Evolutionary conservation across 441 rosid genomes (phyloP), one percentile per base, ranked within the genome.

Genomic region (Geranium incanum): DNA sequence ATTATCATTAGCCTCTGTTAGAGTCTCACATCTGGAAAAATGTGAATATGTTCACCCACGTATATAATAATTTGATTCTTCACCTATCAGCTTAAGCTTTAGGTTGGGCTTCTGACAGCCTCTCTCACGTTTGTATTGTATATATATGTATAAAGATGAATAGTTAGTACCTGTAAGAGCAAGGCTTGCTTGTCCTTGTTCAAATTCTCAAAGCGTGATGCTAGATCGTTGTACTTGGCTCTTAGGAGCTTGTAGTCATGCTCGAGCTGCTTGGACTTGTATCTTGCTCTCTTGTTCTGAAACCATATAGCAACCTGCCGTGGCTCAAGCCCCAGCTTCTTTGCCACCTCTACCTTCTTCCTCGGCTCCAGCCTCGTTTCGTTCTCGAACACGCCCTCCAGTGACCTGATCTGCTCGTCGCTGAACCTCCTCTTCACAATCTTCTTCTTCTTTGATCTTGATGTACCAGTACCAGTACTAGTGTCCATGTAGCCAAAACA

Each of bases 241-340:
- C 62, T 21, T 4, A 55, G 62, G 6, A 55, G 6, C 0, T n/a
- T 19, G 21, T 12, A 55, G 62, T 55, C 62, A n/a, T 19, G 62
- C 62, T 55, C 62, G 19, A 55, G 62, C 62, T 55, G 62, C 62
- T 55, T 55, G 18, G 62, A 55, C 62, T 55, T 55, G 19, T 15
- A 55, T 4, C 62, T 55, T 12, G 62, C 62, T 12, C 62, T 55
- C 62, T 55, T 55, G 21, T 55, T 55, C 62, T 55, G 62, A 12
- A 55, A 55, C 62, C 62, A 55, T 55, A 55, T 55, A 5, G 62
- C 62, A 1, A 55, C 62, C 62, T 55, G 62, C 6, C 62, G 62
- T 3, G 62, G 62, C 4, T 55, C 21, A 5, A 55, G 62, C 62
- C 62, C 62, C 21, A 55, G 21, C 18, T 55, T 19, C 3, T 5